A percentile compares a stretch with the other conserved stretches of the same genome.
Conservation (phyloP, 1,284 basidiomycete species). For the Austroboletus rostrupii region DNA sequence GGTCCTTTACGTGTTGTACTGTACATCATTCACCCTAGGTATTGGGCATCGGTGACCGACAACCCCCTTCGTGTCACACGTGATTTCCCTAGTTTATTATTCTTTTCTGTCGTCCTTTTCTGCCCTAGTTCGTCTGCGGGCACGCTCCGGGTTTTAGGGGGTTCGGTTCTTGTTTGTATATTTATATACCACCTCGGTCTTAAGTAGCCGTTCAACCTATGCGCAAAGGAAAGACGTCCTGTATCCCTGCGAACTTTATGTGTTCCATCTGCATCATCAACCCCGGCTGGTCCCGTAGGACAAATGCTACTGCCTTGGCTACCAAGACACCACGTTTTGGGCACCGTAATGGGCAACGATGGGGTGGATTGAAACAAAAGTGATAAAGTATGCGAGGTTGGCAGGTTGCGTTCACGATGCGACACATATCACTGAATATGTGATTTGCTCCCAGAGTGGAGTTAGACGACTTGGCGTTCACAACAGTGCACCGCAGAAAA, state of each 20-base stretch:
- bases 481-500: not conserved
- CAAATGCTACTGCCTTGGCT: no score
- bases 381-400: no score
- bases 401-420: no score
- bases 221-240: not conserved
- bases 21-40: conserved; percentile 3
- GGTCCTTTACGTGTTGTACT: conserved; percentile 4
- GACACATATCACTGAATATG: no score
- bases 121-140: not conserved
- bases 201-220: not conserved
- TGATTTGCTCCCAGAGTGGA: no score
- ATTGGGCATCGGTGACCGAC: not conserved
- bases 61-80: conserved; percentile 4
- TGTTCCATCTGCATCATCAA: not conserved
- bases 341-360: not conserved
- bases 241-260: not conserved
- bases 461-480: no score
- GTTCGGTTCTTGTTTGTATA: conserved; percentile 2
- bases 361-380: no score
- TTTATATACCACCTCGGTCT: not conserved
- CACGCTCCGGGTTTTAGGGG: not conserved
- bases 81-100: conserved; percentile 7
- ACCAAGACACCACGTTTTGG: not conserved
- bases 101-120: not conserved
- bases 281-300: not conserved